Conservation (phyloP, 1,284 basidiomycete species). For the Papiliotrema laurentii region DNA sequence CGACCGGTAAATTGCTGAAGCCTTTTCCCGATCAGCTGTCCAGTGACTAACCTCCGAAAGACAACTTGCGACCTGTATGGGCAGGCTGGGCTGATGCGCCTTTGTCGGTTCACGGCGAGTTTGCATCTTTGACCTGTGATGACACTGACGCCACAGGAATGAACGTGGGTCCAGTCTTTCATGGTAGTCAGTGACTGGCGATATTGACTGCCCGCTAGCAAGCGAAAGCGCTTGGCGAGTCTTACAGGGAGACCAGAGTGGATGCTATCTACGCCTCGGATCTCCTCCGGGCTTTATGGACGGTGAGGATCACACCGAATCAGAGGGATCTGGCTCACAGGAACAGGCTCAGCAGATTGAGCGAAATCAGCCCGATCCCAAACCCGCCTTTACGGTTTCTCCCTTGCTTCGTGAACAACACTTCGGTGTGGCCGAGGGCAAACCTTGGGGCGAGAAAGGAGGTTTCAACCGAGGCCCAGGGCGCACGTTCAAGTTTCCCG, state of each 20-base stretch:
- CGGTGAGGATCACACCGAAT: conserved; percentile 20
- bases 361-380: conserved; percentile 27
- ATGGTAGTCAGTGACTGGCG: neutral
- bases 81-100: conserved; percentile 80
- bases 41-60: conserved; percentile 10
- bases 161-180: neutral
- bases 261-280: conserved; percentile 72
- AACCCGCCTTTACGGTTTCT: conserved; percentile 35
- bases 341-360: conserved; percentile 45
- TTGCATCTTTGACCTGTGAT: neutral
- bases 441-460: conserved; percentile 37
- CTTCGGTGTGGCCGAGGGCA: conserved; percentile 36
- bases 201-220: conserved; percentile 55
- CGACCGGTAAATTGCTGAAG: conserved; percentile 57
- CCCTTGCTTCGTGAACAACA: conserved; percentile 44
- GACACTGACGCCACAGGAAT: conserved; percentile 6
- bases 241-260: conserved; percentile 58
- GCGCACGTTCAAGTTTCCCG: conserved; percentile 34
- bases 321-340: neutral
- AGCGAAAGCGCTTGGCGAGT: conserved; percentile 69
- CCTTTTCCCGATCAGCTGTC: neutral
- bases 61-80: conserved; percentile 56
- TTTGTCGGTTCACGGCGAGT: conserved; percentile 72
- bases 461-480: conserved; percentile 36
- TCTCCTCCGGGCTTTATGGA: conserved; percentile 63